Conservation (phyloP, 2,329 filamentous ascomycete species). For the Nectriaceae sp. region DNA sequence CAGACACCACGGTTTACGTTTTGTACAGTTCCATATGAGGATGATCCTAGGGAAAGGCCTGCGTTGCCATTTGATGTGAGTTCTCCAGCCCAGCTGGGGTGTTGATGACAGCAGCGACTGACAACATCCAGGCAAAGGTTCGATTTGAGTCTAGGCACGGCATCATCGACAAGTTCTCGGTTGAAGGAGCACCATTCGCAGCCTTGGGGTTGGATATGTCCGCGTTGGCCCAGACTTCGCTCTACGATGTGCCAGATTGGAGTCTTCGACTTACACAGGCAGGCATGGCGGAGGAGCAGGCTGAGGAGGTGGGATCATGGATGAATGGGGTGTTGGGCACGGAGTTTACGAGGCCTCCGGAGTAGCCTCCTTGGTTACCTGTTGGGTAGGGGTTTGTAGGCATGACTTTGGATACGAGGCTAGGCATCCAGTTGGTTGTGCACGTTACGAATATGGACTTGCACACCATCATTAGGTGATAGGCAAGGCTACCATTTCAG, state of each 20-base stretch:
- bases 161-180: conserved; percentile 33
- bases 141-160: conserved; percentile 41
- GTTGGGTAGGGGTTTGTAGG: too few species aligned
- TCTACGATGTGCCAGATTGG: conserved; percentile 33
- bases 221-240: conserved; percentile 13
- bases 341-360: conserved; percentile 27
- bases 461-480: too few species aligned
- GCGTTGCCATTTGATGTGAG: conserved; percentile 48
- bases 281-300: conserved; percentile 25
- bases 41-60: conserved; percentile 59
- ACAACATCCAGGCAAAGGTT: conserved; percentile 29
- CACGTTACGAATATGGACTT: too few species aligned
- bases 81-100: not conserved
- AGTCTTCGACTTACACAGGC: conserved; percentile 20
- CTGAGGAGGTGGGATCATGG: conserved; percentile 30
- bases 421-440: too few species aligned
- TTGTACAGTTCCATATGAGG: conserved; percentile 59
- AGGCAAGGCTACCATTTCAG: too few species aligned
- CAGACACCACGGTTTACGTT: conserved; percentile 86
- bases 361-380: too few species aligned
- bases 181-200: conserved; percentile 21
- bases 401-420: too few species aligned
- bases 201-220: conserved; percentile 12
- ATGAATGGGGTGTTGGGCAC: conserved; percentile 34
- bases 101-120: too few species aligned